These are phyloP conservation scores for Rhodotorula kratochvilovae DNA, from an alignment of 768 basidiomycete genomes.

Conservation along the genomic window DNA sequence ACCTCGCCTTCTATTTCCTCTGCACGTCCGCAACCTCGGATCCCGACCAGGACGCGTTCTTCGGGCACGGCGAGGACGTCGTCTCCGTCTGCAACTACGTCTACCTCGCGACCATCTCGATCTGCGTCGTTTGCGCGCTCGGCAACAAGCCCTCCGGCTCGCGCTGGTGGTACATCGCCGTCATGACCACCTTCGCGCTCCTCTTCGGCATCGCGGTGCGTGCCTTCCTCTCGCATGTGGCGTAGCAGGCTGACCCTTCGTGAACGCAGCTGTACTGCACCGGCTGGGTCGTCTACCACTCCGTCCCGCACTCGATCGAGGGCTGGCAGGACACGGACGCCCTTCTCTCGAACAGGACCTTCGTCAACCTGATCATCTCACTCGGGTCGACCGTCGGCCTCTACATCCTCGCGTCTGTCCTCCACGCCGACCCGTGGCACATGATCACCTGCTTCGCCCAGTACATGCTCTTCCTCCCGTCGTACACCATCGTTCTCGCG, in stretches of 20 bases:
- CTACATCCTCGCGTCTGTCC: conserved; percentile 54
- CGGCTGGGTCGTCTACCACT: conserved; percentile 80
- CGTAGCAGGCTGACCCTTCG: conserved; percentile 50
- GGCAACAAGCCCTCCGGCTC: conserved; percentile 76
- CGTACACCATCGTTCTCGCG: conserved; percentile 47
- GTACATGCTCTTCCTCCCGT: conserved; percentile 55
- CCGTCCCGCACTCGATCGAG: conserved; percentile 66
- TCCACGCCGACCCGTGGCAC: conserved; percentile 49
- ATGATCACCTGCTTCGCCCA: conserved; percentile 48
- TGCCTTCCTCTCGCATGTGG: conserved; percentile 44
- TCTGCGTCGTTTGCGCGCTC: conserved; percentile 63
- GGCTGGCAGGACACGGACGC: conserved; percentile 65
- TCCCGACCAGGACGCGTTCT: conserved; percentile 63
- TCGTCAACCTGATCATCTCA: conserved; percentile 23
- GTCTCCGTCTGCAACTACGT: conserved; percentile 61
- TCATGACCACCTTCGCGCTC: conserved; percentile 72
- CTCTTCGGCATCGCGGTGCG: conserved; percentile 53
- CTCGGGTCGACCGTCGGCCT: conserved; percentile 79
- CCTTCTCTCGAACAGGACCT: conserved; percentile 19
- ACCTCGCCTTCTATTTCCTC: conserved; percentile 63
- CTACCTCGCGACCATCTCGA: conserved; percentile 78
- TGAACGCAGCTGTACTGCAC: conserved; percentile 64
- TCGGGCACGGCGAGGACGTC: conserved; percentile 64
- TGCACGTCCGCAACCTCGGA: conserved; percentile 69
- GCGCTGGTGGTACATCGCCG: conserved; percentile 73